Base-by-base conservation (phyloP, 495 filamentous ascomycete species). In the Penicillium riverlandense region DNA sequence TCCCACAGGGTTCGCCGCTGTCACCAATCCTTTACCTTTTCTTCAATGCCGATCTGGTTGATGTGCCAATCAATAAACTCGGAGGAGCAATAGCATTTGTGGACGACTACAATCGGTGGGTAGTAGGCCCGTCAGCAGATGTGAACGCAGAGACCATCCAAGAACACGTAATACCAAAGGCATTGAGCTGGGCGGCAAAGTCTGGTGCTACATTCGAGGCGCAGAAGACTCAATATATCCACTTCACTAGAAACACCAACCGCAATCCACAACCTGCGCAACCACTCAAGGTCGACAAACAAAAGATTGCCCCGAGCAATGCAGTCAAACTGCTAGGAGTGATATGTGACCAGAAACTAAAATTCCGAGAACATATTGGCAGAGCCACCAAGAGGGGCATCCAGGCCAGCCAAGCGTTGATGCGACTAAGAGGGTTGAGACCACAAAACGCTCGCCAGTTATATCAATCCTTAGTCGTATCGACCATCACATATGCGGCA, bases 11-110 rank as follows among this genome's bases (percentile, higher is more conserved):
- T 29, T 59, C 58, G 3, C 52, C 54, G 7, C 45, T 71, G 7
- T 69, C 53, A 0, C 65, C 60, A 27, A 61, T 67, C 38, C 47
- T 52, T 22, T 61, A 48, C 49, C 49, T 60, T 16, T 59, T 68
- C 47, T 65, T 62, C 41, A 59, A 61, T 30, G 50, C 52, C 32
- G 51, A 59, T n/a, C 59, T 68, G 6, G 41, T 61, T 12, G 34
- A 58, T 43, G 38, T 44, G 47, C 45, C 45, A 42, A 54, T 54
- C 37, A 41, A 58, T 37, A 42, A 41, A 45, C 43, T 46, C n/a
- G 46, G 46, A 27, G 48, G 39, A 35, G 37, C 41, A 15, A 40
- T 48, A 11, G 54, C 49, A 11, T 63, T 58, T 33, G 45, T 57
- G 38, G 53, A 64, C 44, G 54, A 64, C 36, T 49, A 46, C 33